These are phyloP conservation scores for Schoenoplectus tabernaemontani DNA, from an alignment of 202 grass and related monocot species.

Conservation along the genomic window DNA sequence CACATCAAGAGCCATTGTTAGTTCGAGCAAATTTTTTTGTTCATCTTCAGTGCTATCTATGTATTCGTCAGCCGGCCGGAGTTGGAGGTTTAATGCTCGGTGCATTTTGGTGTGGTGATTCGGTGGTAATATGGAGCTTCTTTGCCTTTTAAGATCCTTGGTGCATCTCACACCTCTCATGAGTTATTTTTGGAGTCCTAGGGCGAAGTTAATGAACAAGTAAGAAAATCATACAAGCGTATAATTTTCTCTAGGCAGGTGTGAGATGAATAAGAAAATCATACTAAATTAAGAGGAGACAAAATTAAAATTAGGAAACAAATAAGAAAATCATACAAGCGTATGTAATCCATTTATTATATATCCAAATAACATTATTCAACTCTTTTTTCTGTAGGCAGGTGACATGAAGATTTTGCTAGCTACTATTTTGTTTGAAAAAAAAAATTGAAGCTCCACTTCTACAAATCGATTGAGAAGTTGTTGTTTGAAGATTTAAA, in stretches of 20 bases:
- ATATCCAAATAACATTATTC: background rate
- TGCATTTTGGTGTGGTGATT: constrained; percentile 28
- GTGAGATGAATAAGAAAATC: background rate
- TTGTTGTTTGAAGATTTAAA: background rate
- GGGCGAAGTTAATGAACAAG: constrained; percentile 80
- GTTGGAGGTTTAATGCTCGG: constrained; percentile 49
- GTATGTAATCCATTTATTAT: background rate
- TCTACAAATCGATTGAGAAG: background rate
- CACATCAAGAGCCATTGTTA: constrained; percentile 29
- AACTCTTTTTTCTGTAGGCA: background rate
- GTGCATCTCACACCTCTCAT: constrained; percentile 38
- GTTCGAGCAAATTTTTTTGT: constrained; percentile 31
- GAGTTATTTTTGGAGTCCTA: constrained; percentile 65
- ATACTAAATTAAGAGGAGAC: background rate
- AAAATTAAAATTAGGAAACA: constrained; percentile 21
- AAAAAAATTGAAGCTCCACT: background rate
- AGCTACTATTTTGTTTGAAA: background rate
- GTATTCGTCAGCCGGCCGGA: constrained; percentile 57
- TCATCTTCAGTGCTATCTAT: constrained; percentile 38
- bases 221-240: background rate
- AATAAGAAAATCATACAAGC: background rate
- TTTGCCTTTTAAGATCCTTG: constrained; percentile 20
- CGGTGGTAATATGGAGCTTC: background rate
- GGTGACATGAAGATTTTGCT: background rate
- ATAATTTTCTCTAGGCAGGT: no score